Evolutionary conservation across 208 protist genomes (phyloP).

Genomic region (Wallacemonas sp.): DNA sequence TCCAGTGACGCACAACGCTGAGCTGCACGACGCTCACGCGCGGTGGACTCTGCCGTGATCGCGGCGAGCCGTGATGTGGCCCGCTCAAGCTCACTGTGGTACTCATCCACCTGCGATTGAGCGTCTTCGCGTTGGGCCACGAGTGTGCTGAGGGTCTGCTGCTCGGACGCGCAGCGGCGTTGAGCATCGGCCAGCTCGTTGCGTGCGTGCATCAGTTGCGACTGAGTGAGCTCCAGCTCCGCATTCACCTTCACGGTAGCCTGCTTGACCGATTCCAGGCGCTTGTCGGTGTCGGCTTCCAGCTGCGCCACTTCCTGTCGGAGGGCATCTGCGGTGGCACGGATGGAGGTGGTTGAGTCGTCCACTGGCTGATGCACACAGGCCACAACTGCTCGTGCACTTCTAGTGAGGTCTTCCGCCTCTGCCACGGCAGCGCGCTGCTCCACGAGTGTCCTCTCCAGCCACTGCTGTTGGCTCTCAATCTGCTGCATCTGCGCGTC

Average conservation of each 20-base stretch:
- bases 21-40: background rate
- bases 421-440: background rate
- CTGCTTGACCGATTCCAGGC: background rate
- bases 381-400: background rate
- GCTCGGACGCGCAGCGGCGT: background rate
- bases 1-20: background rate
- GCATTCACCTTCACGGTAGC: background rate
- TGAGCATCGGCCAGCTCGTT: background rate
- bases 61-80: background rate
- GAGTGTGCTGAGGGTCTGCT: background rate
- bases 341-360: background rate
- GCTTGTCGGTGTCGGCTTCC: background rate
- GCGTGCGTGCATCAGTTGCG: background rate
- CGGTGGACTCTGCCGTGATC: background rate
- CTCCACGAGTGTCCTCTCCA: background rate
- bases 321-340: background rate
- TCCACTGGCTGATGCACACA: background rate
- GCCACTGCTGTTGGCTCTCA: background rate
- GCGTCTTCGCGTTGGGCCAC: background rate
- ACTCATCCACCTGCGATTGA: background rate
- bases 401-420: background rate
- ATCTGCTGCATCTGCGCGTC: background rate
- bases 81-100: background rate
- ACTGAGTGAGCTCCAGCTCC: background rate
- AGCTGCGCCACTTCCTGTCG: background rate